A percentile compares a stretch with the other conserved stretches of the same genome.
phyloP scores from a whole-genome alignment of 2,329 filamentous ascomycete species.

The Tothia fuscella region DNA sequence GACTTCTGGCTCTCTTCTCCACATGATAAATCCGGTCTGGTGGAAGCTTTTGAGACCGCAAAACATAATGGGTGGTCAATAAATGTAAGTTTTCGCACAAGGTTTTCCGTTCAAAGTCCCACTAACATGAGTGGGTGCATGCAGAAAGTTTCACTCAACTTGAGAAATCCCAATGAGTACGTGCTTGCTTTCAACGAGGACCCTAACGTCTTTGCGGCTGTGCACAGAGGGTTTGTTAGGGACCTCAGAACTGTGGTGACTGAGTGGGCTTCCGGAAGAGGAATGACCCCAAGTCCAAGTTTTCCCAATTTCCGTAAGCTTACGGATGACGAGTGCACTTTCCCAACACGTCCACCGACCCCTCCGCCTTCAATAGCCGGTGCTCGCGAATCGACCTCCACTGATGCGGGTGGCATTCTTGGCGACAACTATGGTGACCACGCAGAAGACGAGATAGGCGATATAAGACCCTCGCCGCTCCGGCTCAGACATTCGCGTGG shows the following conservation, averaged over 20 bases:
- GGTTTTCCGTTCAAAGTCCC: background rate
- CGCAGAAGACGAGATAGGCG: no score
- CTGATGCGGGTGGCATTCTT: background rate
- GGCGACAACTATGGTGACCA: no score
- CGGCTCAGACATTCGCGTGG: no score
- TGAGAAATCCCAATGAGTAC: background rate
- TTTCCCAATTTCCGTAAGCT: background rate
- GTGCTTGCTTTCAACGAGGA: background rate
- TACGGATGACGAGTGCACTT: background rate
- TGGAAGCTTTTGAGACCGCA: background rate
- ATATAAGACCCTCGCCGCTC: no score
- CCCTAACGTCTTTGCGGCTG: background rate
- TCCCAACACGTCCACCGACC: background rate
- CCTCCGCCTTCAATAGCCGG: background rate
- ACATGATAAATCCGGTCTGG: background rate
- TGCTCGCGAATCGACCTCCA: background rate
- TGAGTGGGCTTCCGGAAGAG: background rate
- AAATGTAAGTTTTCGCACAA: background rate
- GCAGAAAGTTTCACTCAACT: background rate
- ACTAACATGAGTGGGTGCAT: no score
- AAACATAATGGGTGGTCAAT: background rate
- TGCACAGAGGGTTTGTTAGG: background rate
- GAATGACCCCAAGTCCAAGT: background rate
- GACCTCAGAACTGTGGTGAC: background rate
- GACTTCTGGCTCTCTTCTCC: background rate